phyloP scores from a whole-genome alignment of 73 alveolate genomes.

The Paramecium caudatum region DNA sequence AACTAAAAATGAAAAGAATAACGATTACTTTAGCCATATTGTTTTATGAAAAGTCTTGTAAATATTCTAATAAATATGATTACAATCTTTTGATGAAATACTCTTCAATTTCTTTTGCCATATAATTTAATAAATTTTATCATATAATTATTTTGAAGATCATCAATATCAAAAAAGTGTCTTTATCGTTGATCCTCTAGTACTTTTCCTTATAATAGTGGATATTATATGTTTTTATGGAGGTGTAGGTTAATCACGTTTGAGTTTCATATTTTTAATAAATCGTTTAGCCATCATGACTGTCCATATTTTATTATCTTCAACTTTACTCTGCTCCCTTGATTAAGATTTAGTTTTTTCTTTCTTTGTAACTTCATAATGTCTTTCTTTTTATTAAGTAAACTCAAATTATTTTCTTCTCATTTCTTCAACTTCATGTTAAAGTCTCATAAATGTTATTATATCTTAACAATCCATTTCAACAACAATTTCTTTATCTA shows the following conservation, averaged over 20 bases:
- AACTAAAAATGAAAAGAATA: conserved; percentile 14
- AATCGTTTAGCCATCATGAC: conserved; percentile 55
- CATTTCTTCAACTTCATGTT: conserved; percentile 58
- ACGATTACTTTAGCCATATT: conserved; percentile 44
- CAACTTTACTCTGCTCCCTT: background rate
- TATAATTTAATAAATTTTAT: background rate
- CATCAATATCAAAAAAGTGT: background rate
- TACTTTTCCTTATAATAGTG: conserved; percentile 16
- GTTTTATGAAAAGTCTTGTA: conserved; percentile 57
- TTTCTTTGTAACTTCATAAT: background rate
- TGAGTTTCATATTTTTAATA: conserved; percentile 37
- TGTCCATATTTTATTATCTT: conserved; percentile 17
- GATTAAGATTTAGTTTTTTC: background rate
- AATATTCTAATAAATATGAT: conserved; percentile 51
- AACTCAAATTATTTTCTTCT: conserved; percentile 39
- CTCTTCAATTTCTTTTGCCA: conserved; percentile 61
- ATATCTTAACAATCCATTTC: conserved; percentile 62
- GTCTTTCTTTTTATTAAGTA: conserved; percentile 6
- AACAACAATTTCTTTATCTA: conserved; percentile 50
- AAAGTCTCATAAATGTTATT: conserved; percentile 44
- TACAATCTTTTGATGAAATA: conserved; percentile 56
- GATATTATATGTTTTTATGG: background rate
- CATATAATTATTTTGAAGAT: background rate
- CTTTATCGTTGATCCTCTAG: conserved; percentile 15
- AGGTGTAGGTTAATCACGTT: background rate